Conservation (phyloP, 176 grass and related monocot genomes). For the bread wheat (Triticum aestivum) region IWGSC_CS_RefSeq_v2.1 NC_057812.1:88835662-88836161, state of each 20-base stretch:
- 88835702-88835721: too few relatives aligned
- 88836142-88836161: not conserved
- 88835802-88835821: not conserved
- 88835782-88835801: not conserved
- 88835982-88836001: conserved; percentile 91
- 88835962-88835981: conserved; percentile 77
- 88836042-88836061: not conserved
- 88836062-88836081: not conserved
- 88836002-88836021: conserved; percentile 49
- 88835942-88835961: conserved; percentile 68
- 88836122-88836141: not conserved
- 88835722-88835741: too few relatives aligned
- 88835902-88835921: conserved; percentile 27
- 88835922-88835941: conserved; percentile 71
- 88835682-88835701: conserved; percentile 3
- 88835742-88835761: too few relatives aligned
- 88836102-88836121: not conserved
- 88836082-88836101: not conserved
- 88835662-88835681: not conserved
- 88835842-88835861: conserved; percentile 10
- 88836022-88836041: conserved; percentile 7
- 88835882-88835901: conserved; percentile 4
- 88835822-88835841: conserved; percentile 1
- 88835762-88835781: not conserved
- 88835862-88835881: conserved; percentile 19